Percentiles rank a stretch among this genome's conserved stretches.
These are phyloP conservation scores for Cadophora luteo-olivacea DNA, from an alignment of 2,329 filamentous ascomycete species.

Conservation along the genomic window DNA sequence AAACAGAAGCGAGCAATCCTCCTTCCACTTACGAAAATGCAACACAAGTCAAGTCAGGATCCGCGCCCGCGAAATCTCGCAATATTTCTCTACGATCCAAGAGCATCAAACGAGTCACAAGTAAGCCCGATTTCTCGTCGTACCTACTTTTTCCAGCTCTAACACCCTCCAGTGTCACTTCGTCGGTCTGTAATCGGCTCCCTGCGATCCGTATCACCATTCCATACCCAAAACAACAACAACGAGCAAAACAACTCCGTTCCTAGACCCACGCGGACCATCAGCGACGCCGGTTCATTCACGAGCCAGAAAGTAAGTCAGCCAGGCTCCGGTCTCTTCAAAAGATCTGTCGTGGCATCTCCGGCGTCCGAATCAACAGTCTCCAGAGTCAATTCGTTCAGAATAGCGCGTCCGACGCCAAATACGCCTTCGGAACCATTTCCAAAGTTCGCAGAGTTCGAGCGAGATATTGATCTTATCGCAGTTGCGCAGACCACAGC, in stretches of 20 bases:
- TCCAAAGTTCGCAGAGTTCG: constrained; percentile 24
- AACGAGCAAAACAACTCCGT: background rate
- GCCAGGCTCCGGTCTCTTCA: background rate
- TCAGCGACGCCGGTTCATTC: background rate
- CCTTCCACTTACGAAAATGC: background rate
- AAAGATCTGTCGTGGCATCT: constrained; percentile 1
- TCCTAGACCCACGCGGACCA: background rate
- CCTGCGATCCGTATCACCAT: constrained; percentile 16
- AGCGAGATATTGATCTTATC: constrained; percentile 30
- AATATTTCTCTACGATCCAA: background rate
- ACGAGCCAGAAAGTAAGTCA: background rate
- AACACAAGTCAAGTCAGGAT: background rate
- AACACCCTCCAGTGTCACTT: constrained; percentile 11
- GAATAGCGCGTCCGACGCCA: background rate
- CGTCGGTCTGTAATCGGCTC: constrained; percentile 22
- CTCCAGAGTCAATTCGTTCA: constrained; percentile 1
- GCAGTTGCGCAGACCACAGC: background rate
- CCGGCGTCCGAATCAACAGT: background rate
- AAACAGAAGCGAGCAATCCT: background rate
- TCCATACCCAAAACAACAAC: constrained; percentile 1
- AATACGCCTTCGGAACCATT: background rate
- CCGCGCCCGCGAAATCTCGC: background rate
- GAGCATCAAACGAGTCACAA: background rate
- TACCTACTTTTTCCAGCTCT: background rate
- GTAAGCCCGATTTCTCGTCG: background rate